phyloP scores from a whole-genome alignment of 805 yeast genomes.

The Candida incommunis region DNA sequence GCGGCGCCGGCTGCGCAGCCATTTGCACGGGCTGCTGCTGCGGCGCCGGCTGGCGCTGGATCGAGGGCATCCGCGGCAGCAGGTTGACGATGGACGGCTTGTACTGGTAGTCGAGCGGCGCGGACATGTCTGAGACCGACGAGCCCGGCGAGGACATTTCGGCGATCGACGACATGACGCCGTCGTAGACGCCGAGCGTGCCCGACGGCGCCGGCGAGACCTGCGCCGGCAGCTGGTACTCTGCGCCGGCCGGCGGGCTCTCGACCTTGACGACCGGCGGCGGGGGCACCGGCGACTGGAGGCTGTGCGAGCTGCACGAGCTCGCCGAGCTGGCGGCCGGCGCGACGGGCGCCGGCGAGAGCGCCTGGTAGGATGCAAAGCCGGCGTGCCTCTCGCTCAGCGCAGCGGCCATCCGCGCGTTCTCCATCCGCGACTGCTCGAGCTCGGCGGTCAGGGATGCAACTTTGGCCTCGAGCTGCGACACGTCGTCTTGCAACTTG shows the following conservation, averaged over 20 bases:
- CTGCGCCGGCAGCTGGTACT: not conserved
- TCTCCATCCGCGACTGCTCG: conserved; percentile 4
- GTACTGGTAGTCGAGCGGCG: conserved; percentile 1
- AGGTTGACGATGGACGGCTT: conserved; percentile 1
- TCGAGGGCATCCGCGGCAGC: not conserved
- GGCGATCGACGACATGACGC: not conserved
- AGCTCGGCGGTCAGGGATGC: conserved; percentile 10
- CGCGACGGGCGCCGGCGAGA: not conserved
- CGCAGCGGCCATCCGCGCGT: conserved; percentile 1
- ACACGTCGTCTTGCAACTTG: not conserved
- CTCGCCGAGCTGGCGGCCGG: not conserved
- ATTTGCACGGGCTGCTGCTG: not conserved
- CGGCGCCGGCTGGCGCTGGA: not conserved
- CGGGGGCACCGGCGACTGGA: not conserved
- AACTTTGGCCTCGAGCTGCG: conserved; percentile 14
- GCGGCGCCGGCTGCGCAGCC: not conserved
- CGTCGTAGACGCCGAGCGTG: not conserved
- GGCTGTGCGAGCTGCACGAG: not conserved
- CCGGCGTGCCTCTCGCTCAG: not conserved
- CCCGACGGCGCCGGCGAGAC: not conserved
- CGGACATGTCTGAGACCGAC: not conserved
- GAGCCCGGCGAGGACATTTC: not conserved
- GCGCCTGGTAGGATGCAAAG: not conserved
- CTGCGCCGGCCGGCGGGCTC: not conserved
- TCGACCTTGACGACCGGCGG: not conserved